Evolutionary conservation across 2,329 filamentous ascomycete species (phyloP), one percentile per base, ranked within the genome.

Genomic region (Lecanicillium sp.): DNA sequence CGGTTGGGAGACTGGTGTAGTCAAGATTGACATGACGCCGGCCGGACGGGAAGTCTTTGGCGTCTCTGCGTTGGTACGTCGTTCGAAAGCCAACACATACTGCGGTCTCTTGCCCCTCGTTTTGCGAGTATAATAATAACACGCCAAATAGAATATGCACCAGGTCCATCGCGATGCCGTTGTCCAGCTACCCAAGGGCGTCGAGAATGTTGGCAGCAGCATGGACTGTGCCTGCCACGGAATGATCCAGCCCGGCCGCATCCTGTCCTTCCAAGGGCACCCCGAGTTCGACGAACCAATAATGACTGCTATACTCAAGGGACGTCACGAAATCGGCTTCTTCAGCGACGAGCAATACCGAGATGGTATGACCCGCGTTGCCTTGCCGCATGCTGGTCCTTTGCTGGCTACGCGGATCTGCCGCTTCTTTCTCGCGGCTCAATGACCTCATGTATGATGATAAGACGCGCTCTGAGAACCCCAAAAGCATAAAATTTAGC

Each of bases 141-240:
- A 10, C 10, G 17, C 9, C 14, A n/a, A 17, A 14, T 41, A 64
- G 61, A 52, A 52, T 38, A 57, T 64, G 15, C 64, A 70, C 17
- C 68, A 71, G 42, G 69, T 71, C 64, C 68, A 71, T 43, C 61
- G 60, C 33, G 68, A 71, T 49, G 55, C 67, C 30, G 62, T 68
- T 19, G 53, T 56, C 39, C 53, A 58, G 17, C 56, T 63, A 3
- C 68, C 68, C 3, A 44, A 54, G 9, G 59, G 53, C 28, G 61
- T 60, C 39, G 46, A 60, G 9, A 64, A 63, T 33, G 52, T 71
- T 2, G 67, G 64, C 6, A 59, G 54, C 40, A 70, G 61, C 30
- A 49, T 54, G 10, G 54, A 53, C 25, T 71, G 68, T 47, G 43
- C 49, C n/a, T 53, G 67, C 2, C 67, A 71, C 31, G 64, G 58